Evolutionary conservation across 208 protist genomes (phyloP), one percentile per base, ranked within the genome.

Genomic region (Trypanosoma brucei): DNA sequence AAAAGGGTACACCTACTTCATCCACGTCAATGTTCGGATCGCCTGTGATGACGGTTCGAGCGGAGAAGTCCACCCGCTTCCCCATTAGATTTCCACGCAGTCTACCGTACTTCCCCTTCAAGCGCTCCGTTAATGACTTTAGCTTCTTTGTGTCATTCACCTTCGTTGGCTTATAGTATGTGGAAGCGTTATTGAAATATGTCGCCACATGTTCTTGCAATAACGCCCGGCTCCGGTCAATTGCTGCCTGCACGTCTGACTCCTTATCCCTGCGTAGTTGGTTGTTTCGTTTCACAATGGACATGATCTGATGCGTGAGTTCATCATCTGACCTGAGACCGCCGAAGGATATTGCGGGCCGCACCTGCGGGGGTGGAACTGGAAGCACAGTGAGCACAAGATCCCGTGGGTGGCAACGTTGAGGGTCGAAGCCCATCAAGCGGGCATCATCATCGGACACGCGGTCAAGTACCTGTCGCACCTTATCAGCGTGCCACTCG

Each of bases 41-140:
- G 1, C 96, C 86, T 3, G 98, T 99, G 86, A 99, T 99, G 66
- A 99, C 99, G 0, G 98, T 99, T 45, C 99, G 91, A 4, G 98
- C 98, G 45, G 86, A 98, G 76, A 99, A 99, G 74, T 99, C 98
- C 30, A 99, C 98, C 60, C 99, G 97, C 79, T 99, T 99, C 53
- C 99, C 99, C 98, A 99, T 99, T 4, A 99, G 72, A 76, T 99
- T 99, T 35, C 95, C 94, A 50, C 99, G 85, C 44, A 99, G 90
- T 30, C 98, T 79, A 35, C 98, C 98, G 75, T 98, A 96, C 81
- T 99, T 99, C 40, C 98, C 98, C 74, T 99, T 99, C 8, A 99
- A 77, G 30, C 99, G 88, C 79, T 99, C 94, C 56, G 88, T 86
- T 49, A 99, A 97, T 13, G 96, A 95, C 83, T 99, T 99, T 22